These are phyloP conservation scores for Aspergillus vadensis DNA, from an alignment of 2,329 filamentous ascomycete genomes.

Conservation along the genomic window DNA sequence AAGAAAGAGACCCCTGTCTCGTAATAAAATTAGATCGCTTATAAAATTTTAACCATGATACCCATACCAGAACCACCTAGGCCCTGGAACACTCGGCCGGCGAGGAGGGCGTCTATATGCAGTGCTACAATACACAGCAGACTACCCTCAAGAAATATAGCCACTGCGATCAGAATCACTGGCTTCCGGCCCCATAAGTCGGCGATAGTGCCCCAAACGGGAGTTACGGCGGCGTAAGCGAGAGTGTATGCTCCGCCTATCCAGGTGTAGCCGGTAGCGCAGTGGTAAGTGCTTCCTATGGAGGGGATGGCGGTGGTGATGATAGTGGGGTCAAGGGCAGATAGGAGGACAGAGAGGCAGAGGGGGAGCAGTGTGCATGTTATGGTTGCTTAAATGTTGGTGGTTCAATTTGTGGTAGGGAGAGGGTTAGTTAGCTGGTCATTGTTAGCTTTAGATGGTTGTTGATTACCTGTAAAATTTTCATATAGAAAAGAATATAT, in stretches of 20 bases:
- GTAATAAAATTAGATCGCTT: slow-evolving; percentile 56
- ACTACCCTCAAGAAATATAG: slow-evolving; percentile 52
- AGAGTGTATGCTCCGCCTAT: slow-evolving; percentile 10
- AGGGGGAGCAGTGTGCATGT: not conserved
- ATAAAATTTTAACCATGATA: slow-evolving; percentile 55
- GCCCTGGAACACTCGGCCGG: slow-evolving; percentile 56
- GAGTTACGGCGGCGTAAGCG: not conserved
- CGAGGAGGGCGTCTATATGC: slow-evolving; percentile 56
- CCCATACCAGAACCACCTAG: slow-evolving; percentile 55
- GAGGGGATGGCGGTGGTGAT: slow-evolving; percentile 8
- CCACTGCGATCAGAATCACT: slow-evolving; percentile 35
- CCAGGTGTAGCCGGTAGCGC: slow-evolving; percentile 14
- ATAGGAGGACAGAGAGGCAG: slow-evolving; percentile 24
- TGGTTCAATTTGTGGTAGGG: too few relatives aligned
- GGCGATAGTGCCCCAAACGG: slow-evolving; percentile 6
- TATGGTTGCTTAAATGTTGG: too few relatives aligned
- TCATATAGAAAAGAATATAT: too few relatives aligned
- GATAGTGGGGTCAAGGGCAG: slow-evolving; percentile 13
- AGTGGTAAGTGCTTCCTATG: not conserved
- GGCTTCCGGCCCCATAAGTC: slow-evolving; percentile 13
- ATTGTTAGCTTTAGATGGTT: too few relatives aligned
- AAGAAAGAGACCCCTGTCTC: slow-evolving; percentile 52
- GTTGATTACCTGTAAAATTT: too few relatives aligned
- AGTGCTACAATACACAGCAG: slow-evolving; percentile 51
- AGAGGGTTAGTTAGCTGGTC: too few relatives aligned